Base-by-base conservation (phyloP, 1,284 basidiomycete genomes). In the Schizophyllum commune region DNA sequence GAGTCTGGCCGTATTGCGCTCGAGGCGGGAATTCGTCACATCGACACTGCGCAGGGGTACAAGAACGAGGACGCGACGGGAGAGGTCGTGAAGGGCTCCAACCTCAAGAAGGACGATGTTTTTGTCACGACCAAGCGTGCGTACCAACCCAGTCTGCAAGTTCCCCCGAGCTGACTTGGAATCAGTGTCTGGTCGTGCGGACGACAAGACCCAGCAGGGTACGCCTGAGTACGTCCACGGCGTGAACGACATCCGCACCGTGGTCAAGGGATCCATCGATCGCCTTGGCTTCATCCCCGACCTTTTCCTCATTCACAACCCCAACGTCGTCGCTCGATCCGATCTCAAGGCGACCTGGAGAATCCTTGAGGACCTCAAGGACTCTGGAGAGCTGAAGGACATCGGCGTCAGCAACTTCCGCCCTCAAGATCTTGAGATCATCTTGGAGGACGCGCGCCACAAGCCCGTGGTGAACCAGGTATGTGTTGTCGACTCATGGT, bases 351-450 rank as follows among this genome's bases (percentile, higher is more conserved):
- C 64, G 11, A 53, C 72, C 21, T 75, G 74, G 74, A 68, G 68
- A 47, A 66, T 72, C 32, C 58, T 75, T 8, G 74, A 75, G 60
- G 71, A 70, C 27, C 65, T 75, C 51, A 74, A 75, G 61, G 65
- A 68, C 32, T 71, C 72, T 52, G 76, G 73, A n/a, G 76, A 75
- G 63, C 69, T 76, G 51, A 73, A 74, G 65, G 74, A 71, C 59
- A 79, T 88, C 64, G 85, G 85, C 13, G 83, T 87, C 22, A 81
- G 78, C 65, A 86, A 86, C 73, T 85, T 82, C 69, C 74, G 79
- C 27, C 74, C 80, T 32, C 75, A 80, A 65, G 80, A 86, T 65
- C 65, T 86, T 5, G 70, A 80, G 60, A 74, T 74, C 21, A 69
- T 84, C 52, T 66, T 82, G n/a, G 67, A 72, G 5, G 74, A 74